These are phyloP conservation scores for Clavaria fumosa DNA, from an alignment of 768 basidiomycete genomes.

Conservation along the genomic window DNA sequence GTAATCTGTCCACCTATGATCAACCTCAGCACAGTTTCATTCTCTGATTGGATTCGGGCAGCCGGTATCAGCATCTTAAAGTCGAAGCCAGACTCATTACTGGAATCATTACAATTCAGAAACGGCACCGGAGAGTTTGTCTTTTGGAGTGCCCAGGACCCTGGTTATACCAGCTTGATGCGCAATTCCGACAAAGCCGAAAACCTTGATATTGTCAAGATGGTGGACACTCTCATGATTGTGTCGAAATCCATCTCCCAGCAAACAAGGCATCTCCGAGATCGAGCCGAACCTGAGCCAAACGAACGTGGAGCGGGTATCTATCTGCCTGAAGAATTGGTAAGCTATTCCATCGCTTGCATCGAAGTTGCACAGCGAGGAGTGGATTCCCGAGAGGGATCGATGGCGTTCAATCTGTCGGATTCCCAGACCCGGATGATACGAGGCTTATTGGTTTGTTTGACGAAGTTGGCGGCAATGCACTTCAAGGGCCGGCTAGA, in stretches of 20 bases:
- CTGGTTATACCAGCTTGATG: conserved; percentile 43
- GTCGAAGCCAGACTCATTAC: conserved; percentile 54
- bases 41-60: conserved; percentile 81
- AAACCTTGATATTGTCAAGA: conserved; percentile 48
- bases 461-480: conserved; percentile 48
- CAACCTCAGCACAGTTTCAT: conserved; percentile 41
- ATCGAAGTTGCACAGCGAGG: conserved; percentile 77
- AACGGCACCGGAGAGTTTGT: conserved; percentile 81
- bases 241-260: conserved; percentile 67
- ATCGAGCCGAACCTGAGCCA: conserved; percentile 53
- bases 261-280: conserved; percentile 72
- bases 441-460: conserved; percentile 54
- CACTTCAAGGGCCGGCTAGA: conserved; percentile 59
- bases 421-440: conserved; percentile 69
- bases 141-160: conserved; percentile 78
- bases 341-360: conserved; percentile 74
- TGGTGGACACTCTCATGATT: conserved; percentile 77
- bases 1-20: conserved; percentile 39
- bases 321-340: conserved; percentile 82
- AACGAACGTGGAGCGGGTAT: conserved; percentile 71
- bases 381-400: conserved; percentile 27
- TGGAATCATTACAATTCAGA: conserved; percentile 60
- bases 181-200: conserved; percentile 37
- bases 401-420: conserved; percentile 60
- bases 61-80: conserved; percentile 84